Evolutionary conservation across 176 grass and related monocot species (phyloP).

Genomic region (Juncus effusus): DNA sequence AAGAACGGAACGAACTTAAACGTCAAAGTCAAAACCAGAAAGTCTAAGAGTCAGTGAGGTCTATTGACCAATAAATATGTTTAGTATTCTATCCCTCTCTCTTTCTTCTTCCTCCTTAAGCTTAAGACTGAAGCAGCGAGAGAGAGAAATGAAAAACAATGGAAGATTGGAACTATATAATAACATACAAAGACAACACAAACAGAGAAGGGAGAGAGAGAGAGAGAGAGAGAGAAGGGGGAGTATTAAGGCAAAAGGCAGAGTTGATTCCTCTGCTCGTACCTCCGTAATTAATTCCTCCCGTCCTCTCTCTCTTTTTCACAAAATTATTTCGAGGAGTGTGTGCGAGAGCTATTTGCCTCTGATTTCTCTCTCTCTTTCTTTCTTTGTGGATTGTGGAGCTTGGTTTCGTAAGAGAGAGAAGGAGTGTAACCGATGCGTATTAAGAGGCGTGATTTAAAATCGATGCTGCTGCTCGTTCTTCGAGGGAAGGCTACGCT

Average conservation of each 20-base stretch:
- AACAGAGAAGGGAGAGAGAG: neutral
- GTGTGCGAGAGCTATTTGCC: no score
- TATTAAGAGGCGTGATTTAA: slow-evolving; percentile 57
- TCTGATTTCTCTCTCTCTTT: no score
- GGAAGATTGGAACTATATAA: no score
- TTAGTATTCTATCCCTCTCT: neutral
- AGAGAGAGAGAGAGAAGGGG: neutral
- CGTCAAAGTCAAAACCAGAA: slow-evolving; percentile 20
- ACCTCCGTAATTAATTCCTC: no score
- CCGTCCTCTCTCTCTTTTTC: no score
- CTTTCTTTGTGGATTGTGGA: no score
- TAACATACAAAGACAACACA: no score
- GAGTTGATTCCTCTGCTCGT: slow-evolving; percentile 4
- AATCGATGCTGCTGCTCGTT: slow-evolving; percentile 32
- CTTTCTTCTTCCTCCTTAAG: neutral
- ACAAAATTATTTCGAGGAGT: no score
- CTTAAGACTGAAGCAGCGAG: neutral
- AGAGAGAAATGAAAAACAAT: no score
- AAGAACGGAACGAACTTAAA: neutral
- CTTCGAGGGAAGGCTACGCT: slow-evolving; percentile 16
- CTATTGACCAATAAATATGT: neutral
- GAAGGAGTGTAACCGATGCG: slow-evolving; percentile 48
- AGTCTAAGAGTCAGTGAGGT: neutral
- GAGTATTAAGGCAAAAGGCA: slow-evolving; percentile 2
- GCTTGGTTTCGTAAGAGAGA: slow-evolving; percentile 2